A percentile compares a stretch with the other conserved stretches of the same genome.
Evolutionary conservation across 2,329 filamentous ascomycete species (phyloP).

Genomic region (Paraconiothyrium brasiliense): DNA sequence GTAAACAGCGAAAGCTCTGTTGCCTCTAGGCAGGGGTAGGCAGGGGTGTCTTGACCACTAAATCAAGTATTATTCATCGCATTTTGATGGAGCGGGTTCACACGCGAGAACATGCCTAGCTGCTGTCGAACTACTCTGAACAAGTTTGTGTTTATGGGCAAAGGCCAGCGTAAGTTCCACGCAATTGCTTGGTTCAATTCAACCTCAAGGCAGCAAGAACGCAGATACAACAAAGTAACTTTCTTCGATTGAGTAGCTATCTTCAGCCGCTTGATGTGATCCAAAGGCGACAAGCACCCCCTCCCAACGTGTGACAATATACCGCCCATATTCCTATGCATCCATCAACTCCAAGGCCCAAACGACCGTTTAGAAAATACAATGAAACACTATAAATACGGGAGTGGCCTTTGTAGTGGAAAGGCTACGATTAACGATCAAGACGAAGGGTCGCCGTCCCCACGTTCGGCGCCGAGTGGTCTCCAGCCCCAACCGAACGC

Average conservation of each 20-base stretch:
- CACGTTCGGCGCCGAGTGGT: conserved; percentile 1
- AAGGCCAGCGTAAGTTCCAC: too few species aligned
- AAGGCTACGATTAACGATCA: not conserved
- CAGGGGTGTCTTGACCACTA: too few species aligned
- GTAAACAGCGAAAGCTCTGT: too few species aligned
- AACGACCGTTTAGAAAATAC: not conserved
- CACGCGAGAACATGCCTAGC: too few species aligned
- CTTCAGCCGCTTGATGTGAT: not conserved
- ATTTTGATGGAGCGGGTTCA: too few species aligned
- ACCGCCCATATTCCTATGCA: not conserved
- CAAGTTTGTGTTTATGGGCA: too few species aligned
- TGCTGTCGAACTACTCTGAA: too few species aligned
- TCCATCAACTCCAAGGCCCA: not conserved
- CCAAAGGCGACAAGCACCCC: not conserved
- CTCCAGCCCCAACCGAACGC: conserved; percentile 2
- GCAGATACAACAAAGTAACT: not conserved
- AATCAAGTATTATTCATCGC: too few species aligned
- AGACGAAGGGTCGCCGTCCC: not conserved
- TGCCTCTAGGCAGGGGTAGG: too few species aligned
- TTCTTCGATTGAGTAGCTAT: not conserved
- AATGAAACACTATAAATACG: conserved; percentile 2
- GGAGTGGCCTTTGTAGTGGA: not conserved
- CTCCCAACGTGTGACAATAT: not conserved
- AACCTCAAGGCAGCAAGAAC: not conserved
- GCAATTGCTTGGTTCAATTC: too few species aligned